Conservation (phyloP, 257 asterid genomes). For the Solanum gracilifrons region DNA sequence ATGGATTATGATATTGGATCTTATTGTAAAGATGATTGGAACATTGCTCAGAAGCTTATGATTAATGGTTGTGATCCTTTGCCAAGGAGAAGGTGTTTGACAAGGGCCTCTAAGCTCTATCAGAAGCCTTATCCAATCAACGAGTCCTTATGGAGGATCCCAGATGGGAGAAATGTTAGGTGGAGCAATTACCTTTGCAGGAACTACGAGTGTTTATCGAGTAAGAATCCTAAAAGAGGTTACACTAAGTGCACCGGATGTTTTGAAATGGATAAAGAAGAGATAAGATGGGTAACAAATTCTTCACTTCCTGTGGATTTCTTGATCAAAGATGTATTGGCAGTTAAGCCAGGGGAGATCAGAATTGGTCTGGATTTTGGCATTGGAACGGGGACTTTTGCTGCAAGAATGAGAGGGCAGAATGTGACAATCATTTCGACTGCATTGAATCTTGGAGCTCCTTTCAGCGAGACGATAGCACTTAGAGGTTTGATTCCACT, state of each 20-base stretch:
- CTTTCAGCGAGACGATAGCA: slow-evolving; percentile 79
- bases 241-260: slow-evolving; percentile 62
- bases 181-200: slow-evolving; percentile 80
- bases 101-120: slow-evolving; percentile 79
- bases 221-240: slow-evolving; percentile 68
- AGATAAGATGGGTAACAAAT: slow-evolving; percentile 53
- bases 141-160: slow-evolving; percentile 75
- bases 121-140: slow-evolving; percentile 63
- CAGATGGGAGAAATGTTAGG: slow-evolving; percentile 80
- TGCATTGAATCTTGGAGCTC: slow-evolving; percentile 80
- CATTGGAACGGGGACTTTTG: slow-evolving; percentile 77
- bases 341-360: slow-evolving; percentile 47
- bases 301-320: slow-evolving; percentile 34
- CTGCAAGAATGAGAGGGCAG: slow-evolving; percentile 78
- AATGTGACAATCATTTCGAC: slow-evolving; percentile 62
- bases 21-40: slow-evolving; percentile 87
- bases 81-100: slow-evolving; percentile 71
- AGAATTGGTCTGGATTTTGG: slow-evolving; percentile 72
- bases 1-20: slow-evolving; percentile 89
- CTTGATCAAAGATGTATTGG: slow-evolving; percentile 40
- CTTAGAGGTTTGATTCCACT: slow-evolving; percentile 69
- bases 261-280: slow-evolving; percentile 83
- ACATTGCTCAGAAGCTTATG: slow-evolving; percentile 71
- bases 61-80: slow-evolving; percentile 74
- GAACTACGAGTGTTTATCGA: slow-evolving; percentile 64